These are phyloP conservation scores for Nectriaceae sp. DNA, from an alignment of 2,329 filamentous ascomycete genomes.

Conservation along the genomic window DNA sequence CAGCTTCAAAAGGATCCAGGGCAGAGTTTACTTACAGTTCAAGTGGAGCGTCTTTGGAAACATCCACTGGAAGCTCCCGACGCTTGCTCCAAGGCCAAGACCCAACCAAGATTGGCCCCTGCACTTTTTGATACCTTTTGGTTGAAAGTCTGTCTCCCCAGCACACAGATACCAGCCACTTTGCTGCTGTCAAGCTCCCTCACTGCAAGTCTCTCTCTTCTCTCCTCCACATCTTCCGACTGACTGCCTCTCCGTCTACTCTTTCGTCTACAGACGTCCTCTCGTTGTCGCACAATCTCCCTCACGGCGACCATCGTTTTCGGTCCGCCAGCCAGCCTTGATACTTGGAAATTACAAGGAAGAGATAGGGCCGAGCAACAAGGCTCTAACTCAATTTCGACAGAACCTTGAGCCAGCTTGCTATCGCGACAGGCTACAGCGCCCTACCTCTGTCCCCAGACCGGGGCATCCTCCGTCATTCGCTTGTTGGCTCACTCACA, in stretches of 20 bases:
- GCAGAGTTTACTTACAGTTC: neutral
- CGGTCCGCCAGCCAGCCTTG: no score
- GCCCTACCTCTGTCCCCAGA: neutral
- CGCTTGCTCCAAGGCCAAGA: neutral
- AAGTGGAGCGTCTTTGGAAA: neutral
- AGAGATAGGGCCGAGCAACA: no score
- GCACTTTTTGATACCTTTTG: neutral
- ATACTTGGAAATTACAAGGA: no score
- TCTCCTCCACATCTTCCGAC: constrained; percentile 1
- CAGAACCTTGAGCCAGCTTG: neutral
- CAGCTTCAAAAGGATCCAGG: no score
- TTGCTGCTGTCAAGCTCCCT: neutral
- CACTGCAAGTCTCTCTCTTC: constrained; percentile 4
- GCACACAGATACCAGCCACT: neutral
- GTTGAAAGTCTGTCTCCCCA: neutral
- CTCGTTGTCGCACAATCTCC: neutral
- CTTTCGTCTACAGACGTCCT: neutral
- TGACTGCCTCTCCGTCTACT: neutral
- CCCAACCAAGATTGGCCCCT: neutral
- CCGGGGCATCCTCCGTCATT: neutral
- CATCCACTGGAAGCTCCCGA: neutral
- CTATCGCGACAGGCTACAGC: neutral
- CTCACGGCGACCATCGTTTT: no score
- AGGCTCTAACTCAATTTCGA: neutral
- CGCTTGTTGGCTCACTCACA: neutral